Base-by-base conservation (phyloP, 805 yeast genomes). In the Zygosaccharomyces pseudorouxii region DNA sequence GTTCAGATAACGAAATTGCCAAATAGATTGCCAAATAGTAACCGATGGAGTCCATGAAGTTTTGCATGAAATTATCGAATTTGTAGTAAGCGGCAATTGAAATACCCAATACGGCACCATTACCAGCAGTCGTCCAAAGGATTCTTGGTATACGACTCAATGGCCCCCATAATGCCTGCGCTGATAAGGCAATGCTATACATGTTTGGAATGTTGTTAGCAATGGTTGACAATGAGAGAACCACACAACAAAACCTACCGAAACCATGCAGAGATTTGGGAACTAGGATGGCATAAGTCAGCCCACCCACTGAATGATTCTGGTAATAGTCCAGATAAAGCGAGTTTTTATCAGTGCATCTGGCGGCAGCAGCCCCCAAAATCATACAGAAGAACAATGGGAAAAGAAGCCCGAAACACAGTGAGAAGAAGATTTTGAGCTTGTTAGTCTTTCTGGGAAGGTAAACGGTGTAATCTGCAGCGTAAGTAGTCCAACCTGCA, bases 401-500 rank as follows among this genome's bases (percentile, higher is more conserved):
- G 54, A 78, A 54, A 49, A 73, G 67, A 61, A 87, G 74, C 55
- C 95, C 95, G 41, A 68, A 47, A 51, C 79, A 65, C 50, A 89
- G 78, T 53, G 80, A 77, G 48, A 77, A 65, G 73, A 88, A 89
- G 48, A 87, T 74, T 62, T 72, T 81, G 62, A 58, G 55, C 36
- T 79, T 71, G 66, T 77, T 78, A 55, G 84, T 80, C 62, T 78
- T 75, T 58, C 77, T 72, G 56, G 85, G 86, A 77, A 86, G 87
- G 72, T 88, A 89, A 38, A 84, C 89, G 42, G 96, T 87, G 72
- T 89, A 90, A 71, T 89, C 97, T 45, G 95, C 80, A 38, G 96
- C 93, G 60, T 83, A 88, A n/a, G 96, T 83, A 49, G 95, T 81
- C 97, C 97, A 89, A 56, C 97, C 96, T 49, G 96, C 80, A 42